Conservation (phyloP, 2,329 filamentous ascomycete genomes). For the Paraconiothyrium sp. region DNA sequence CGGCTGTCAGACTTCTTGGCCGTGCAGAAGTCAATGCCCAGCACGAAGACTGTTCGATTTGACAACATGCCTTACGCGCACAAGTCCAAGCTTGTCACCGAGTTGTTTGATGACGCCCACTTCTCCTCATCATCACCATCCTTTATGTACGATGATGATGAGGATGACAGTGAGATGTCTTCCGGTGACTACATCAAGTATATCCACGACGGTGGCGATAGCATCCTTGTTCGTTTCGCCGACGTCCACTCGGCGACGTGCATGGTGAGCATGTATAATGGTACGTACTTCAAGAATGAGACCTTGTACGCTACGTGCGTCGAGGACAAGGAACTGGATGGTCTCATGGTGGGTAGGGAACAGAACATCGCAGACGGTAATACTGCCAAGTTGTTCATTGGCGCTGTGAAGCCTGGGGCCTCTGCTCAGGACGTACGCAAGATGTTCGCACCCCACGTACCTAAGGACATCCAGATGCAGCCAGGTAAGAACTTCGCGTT, state of each 20-base stretch:
- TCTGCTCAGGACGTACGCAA: not conserved
- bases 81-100: not conserved
- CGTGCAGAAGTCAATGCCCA: not conserved
- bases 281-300: not conserved
- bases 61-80: not conserved
- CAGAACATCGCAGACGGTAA: not conserved
- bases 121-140: not conserved
- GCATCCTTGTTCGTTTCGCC: not conserved
- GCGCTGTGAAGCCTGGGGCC: not conserved
- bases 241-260: not conserved
- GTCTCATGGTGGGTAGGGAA: not conserved
- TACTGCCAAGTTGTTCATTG: not conserved
- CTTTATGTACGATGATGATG: not conserved
- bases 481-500: not conserved
- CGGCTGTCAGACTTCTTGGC: not conserved
- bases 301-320: not conserved
- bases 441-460: not conserved
- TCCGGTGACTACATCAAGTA: not conserved
- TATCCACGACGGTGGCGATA: not conserved
- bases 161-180: not conserved
- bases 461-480: not conserved
- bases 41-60: not conserved
- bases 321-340: not conserved
- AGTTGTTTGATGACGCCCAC: not conserved
- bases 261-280: not conserved